phyloP scores from a whole-genome alignment of 345 rosid genomes.

The Draba incana region DNA sequence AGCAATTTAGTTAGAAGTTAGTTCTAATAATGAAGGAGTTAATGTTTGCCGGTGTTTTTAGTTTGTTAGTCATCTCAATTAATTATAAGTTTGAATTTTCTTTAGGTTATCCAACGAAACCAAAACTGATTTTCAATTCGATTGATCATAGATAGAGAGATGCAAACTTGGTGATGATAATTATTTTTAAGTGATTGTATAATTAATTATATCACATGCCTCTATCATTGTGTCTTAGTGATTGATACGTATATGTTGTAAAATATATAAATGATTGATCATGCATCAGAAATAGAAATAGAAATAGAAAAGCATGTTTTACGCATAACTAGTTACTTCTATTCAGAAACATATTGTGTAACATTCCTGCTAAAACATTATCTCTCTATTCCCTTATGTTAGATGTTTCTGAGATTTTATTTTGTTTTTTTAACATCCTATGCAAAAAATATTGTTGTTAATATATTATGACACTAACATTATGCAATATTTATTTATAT shows the following conservation, averaged over 20 bases:
- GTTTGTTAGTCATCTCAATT: conserved; percentile 20
- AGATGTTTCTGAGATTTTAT: too few relatives aligned
- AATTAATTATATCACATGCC: conserved; percentile 6
- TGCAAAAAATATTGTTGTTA: too few relatives aligned
- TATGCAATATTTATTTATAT: too few relatives aligned
- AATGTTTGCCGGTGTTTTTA: conserved; percentile 27
- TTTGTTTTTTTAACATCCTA: too few relatives aligned
- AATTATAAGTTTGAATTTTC: conserved; percentile 29
- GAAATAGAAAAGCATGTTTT: background rate
- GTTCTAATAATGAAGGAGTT: conserved; percentile 20
- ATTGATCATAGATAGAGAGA: background rate
- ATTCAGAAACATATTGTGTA: background rate
- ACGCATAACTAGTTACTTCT: background rate
- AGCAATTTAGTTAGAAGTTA: conserved; percentile 17
- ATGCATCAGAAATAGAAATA: background rate
- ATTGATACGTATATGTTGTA: background rate
- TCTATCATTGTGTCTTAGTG: conserved; percentile 1
- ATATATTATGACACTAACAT: too few relatives aligned
- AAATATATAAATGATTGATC: background rate
- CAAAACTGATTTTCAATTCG: background rate
- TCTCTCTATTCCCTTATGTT: too few relatives aligned
- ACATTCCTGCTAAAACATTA: background rate
- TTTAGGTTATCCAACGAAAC: conserved; percentile 11
- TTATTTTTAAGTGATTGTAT: background rate
- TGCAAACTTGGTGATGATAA: conserved; percentile 1